Percentiles rank a stretch among this genome's conserved stretches.
phyloP scores from a whole-genome alignment of 2,329 filamentous ascomycete species.

The Penicillium sp. region DNA sequence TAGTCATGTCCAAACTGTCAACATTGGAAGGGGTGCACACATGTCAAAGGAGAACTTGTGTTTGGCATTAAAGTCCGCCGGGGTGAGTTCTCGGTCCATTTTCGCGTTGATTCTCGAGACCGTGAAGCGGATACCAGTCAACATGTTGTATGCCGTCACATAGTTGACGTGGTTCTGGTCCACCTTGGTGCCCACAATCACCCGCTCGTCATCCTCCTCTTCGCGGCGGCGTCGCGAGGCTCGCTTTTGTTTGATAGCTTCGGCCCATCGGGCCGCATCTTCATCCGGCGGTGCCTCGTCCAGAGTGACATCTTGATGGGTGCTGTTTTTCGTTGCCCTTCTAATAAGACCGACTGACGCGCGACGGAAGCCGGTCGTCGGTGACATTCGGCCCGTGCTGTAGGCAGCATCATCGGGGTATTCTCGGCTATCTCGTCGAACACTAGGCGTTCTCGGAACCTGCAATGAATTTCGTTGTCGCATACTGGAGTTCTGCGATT shows the following conservation, averaged over 20 bases:
- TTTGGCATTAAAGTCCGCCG: constrained; percentile 87
- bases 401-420: constrained; percentile 60
- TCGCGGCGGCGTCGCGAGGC: constrained; percentile 80
- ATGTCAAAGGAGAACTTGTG: constrained; percentile 99
- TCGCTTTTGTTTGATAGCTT: constrained; percentile 86
- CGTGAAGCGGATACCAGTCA: constrained; percentile 95
- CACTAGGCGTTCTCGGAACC: constrained; percentile 68
- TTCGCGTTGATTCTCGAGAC: constrained; percentile 97
- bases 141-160: constrained; percentile 98
- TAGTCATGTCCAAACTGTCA: constrained; percentile 28
- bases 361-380: constrained; percentile 63
- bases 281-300: constrained; percentile 86
- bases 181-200: constrained; percentile 94
- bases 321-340: constrained; percentile 78
- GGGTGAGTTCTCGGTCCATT: constrained; percentile 82
- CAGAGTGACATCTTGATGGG: constrained; percentile 77
- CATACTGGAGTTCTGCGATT: constrained; percentile 57
- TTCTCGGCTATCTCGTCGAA: constrained; percentile 64
- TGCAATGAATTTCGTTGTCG: constrained; percentile 86
- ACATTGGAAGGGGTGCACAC: constrained; percentile 51
- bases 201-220: constrained; percentile 83
- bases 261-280: constrained; percentile 86
- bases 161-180: constrained; percentile 97
- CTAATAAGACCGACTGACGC: constrained; percentile 80
- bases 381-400: constrained; percentile 79